Percentiles rank a stretch among this genome's conserved stretches.
phyloP scores from a whole-genome alignment of 2,329 filamentous ascomycete species.

The Teratosphaeria pseudoeucalypti region DNA sequence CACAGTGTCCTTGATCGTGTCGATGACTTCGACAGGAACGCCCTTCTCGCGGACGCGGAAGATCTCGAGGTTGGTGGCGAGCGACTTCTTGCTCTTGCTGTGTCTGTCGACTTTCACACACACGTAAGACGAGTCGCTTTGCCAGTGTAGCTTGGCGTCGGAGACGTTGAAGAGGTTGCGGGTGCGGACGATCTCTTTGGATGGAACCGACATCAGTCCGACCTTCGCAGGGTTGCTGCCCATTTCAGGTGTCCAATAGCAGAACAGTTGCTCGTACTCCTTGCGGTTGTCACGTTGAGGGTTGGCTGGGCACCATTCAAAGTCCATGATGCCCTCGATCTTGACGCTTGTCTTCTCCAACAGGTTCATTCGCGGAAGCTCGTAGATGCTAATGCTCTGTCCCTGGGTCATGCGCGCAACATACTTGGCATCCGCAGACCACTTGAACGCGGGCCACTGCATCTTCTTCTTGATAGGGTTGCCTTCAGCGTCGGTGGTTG shows the following conservation, averaged over 20 bases:
- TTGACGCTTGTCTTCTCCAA: slow-evolving; percentile 88
- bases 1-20: slow-evolving; percentile 94
- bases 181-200: slow-evolving; percentile 86
- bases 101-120: slow-evolving; percentile 98
- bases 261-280: slow-evolving; percentile 89
- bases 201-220: slow-evolving; percentile 88
- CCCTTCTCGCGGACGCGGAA: slow-evolving; percentile 97
- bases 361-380: slow-evolving; percentile 78
- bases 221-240: slow-evolving; percentile 97
- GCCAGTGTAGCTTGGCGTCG: slow-evolving; percentile 97
- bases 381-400: slow-evolving; percentile 83
- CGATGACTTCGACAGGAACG: slow-evolving; percentile 94
- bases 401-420: slow-evolving; percentile 84
- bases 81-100: slow-evolving; percentile 97
- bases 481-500: slow-evolving; percentile 49
- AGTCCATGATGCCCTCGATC: slow-evolving; percentile 93
- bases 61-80: slow-evolving; percentile 94
- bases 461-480: slow-evolving; percentile 76
- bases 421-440: slow-evolving; percentile 95
- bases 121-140: slow-evolving; percentile 84
- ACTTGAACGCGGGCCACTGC: slow-evolving; percentile 98
- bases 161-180: slow-evolving; percentile 97
- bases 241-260: slow-evolving; percentile 97
- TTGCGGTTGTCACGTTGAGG: slow-evolving; percentile 76
- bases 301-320: slow-evolving; percentile 88